phyloP scores from a whole-genome alignment of 169 alveolate species.

The Babesia bovis region DNA sequence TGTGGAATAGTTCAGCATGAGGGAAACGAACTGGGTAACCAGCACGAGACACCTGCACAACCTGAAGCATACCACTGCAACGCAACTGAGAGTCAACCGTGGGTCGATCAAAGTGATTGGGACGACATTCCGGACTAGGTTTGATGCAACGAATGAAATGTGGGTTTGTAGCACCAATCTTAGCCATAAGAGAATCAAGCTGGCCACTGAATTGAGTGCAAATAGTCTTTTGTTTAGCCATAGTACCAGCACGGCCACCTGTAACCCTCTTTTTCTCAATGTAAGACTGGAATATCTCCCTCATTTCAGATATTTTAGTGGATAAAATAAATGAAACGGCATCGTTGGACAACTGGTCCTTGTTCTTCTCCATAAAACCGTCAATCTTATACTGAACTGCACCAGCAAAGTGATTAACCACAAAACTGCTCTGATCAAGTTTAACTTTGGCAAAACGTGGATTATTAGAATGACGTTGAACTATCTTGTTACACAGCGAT shows the following conservation, averaged over 20 bases:
- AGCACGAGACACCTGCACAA: constrained; percentile 91
- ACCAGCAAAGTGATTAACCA: constrained; percentile 96
- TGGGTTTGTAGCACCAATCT: constrained; percentile 86
- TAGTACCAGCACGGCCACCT: constrained; percentile 17
- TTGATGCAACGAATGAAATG: constrained; percentile 94
- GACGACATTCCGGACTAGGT: constrained; percentile 86
- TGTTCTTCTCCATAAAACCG: constrained; percentile 94
- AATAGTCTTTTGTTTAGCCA: constrained; percentile 75
- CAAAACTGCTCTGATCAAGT: constrained; percentile 81
- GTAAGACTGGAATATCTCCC: constrained; percentile 53
- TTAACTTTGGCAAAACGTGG: constrained; percentile 79
- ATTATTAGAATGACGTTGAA: constrained; percentile 69
- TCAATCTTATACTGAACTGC: constrained; percentile 90
- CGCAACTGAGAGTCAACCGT: constrained; percentile 89
- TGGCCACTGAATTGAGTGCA: constrained; percentile 89
- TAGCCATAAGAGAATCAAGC: constrained; percentile 86
- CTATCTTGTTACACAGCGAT: constrained; percentile 79
- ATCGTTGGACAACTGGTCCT: constrained; percentile 88
- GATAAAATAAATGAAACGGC: constrained; percentile 66
- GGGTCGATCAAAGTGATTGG: constrained; percentile 84
- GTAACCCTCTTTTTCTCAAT: constrained; percentile 33
- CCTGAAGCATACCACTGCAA: constrained; percentile 90
- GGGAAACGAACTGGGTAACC: constrained; percentile 92
- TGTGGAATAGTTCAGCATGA: constrained; percentile 83
- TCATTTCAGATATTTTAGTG: constrained; percentile 63